Base-by-base conservation (phyloP, 495 filamentous ascomycete species). In the Tuber brumale region DNA sequence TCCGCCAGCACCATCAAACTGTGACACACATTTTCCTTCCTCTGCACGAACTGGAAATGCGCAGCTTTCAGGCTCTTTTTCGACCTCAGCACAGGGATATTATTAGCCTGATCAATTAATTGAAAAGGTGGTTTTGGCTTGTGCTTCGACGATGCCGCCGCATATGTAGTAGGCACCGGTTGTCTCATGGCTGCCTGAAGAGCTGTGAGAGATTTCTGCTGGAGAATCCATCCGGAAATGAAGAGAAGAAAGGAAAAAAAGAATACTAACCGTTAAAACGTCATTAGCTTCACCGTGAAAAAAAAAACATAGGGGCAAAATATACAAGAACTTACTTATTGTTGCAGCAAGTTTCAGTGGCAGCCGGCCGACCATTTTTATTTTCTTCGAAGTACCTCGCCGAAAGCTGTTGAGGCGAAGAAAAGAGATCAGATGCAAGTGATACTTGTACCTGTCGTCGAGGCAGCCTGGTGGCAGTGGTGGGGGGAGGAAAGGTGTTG, bases 1-100 rank as follows among this genome's bases (percentile, higher is more conserved):
- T 87, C 85, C 79, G 91, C 91, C 76, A 94, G 90, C 9, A 94
- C 85, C 91, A 94, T 92, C 72, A 94, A 82, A 3, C 89, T 89
- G 81, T 93, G 93, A 84, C 92, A 94, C 4, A 94, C 87, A 82
- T 92, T 91, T 5, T 88, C 85, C 73, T 86, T 86, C 61, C 87
- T 88, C 21, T 91, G 92, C 31, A 90, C 92, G 84, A 93, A 94
- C 82, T 90, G 89, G 16, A 87, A 88, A 79, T 93, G 93, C 42
- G 92, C 92, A 77, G 86, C 91, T 44, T 85, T 86, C 9, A 66
- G 27, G 12, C 31, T 88, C 87, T 89, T 90, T 92, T 74, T 91
- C 85, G 48, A 21, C 27, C 46, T 48, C 73, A 76, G 79, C 79
- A 12, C 41, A 61, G 44, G 27, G 72, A 42, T 31, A 35, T 76